Base-by-base conservation (phyloP, 306 rosid species). In the Castanea mollissima region DNA sequence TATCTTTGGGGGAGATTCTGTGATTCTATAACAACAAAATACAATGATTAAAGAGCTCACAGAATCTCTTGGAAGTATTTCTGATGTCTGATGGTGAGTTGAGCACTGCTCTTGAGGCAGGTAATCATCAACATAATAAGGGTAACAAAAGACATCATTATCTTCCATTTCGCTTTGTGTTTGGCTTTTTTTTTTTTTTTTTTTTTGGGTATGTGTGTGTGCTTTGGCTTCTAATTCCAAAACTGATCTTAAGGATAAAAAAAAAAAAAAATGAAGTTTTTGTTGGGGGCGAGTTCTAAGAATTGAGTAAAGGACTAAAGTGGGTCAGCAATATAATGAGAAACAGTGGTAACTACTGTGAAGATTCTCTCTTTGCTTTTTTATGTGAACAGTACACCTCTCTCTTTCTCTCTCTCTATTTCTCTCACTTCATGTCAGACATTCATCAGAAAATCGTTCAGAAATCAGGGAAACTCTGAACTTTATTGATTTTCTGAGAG, bases 401-500 rank as follows among this genome's bases (percentile, higher is more conserved):
- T 71, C 76, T 73, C 79, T 76, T 70, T 83, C 5, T 72, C 78
- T 77, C 82, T 80, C 76, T 74, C 75, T 76, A 80, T 60, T 55
- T 58, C 74, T 80, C 80, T 76, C 59, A 29, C 74, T 80, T 75
- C 74, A 85, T 86, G 96, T 90, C 97, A 83, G 91, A 74, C 49
- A 84, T 75, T 78, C 35, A 78, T 86, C 96, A 89, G 94, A 87
- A 90, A 89, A 92, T 94, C 90, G 79, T 83, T 83, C 90, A 86
- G 91, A 82, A 92, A 85, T 87, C 94, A 94, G 95, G 78, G 86
- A 82, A 90, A 83, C 85, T 84, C 90, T 83, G 91, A 79, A 85
- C 83, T 82, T 68, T 34, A 77, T 86, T 92, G 85, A 88, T 89
- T 85, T 88, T 91, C 90, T 88, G 86, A 83, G 78, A 84, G 84